A percentile compares a stretch with the other conserved stretches of the same genome.
Conservation (phyloP, 1,284 basidiomycete genomes). For the Naganishia albida region DNA sequence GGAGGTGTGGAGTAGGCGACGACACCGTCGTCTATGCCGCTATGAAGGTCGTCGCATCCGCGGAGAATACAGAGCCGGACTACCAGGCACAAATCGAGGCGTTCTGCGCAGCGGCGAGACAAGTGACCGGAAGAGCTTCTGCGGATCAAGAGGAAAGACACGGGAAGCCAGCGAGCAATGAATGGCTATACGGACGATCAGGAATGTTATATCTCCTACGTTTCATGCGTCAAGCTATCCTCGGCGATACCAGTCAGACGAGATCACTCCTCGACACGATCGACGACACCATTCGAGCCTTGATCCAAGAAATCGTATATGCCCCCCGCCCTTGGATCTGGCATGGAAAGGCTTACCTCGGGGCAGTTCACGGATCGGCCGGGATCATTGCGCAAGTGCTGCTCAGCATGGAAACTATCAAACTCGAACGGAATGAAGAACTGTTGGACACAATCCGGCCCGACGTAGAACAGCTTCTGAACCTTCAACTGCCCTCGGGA, state of each 20-base stretch:
- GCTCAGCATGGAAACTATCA: slow-evolving; percentile 1
- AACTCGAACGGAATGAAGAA: not conserved
- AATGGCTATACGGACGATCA: slow-evolving; percentile 23
- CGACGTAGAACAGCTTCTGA: slow-evolving; percentile 4
- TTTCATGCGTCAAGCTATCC: not conserved
- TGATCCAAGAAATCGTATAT: not conserved
- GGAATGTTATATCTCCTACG: slow-evolving; percentile 11
- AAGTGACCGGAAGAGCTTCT: slow-evolving; percentile 2
- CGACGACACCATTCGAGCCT: slow-evolving; percentile 5
- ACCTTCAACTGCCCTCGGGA: not conserved
- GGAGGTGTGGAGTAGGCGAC: slow-evolving; percentile 21
- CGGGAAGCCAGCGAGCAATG: slow-evolving; percentile 16
- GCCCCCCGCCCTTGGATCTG: slow-evolving; percentile 15
- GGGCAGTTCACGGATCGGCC: slow-evolving; percentile 20
- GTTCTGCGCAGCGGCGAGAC: slow-evolving; percentile 4
- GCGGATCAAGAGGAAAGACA: slow-evolving; percentile 4
- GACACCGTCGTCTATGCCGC: slow-evolving; percentile 17
- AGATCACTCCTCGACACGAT: not conserved
- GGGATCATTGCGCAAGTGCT: slow-evolving; percentile 11
- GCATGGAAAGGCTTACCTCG: slow-evolving; percentile 21
- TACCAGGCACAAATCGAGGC: not conserved
- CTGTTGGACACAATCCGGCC: not conserved
- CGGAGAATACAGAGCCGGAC: not conserved
- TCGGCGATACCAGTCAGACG: not conserved
- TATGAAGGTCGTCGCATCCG: not conserved